Base-by-base conservation (phyloP, 2,329 filamentous ascomycete species). In the Penicillium oxalicum region DNA sequence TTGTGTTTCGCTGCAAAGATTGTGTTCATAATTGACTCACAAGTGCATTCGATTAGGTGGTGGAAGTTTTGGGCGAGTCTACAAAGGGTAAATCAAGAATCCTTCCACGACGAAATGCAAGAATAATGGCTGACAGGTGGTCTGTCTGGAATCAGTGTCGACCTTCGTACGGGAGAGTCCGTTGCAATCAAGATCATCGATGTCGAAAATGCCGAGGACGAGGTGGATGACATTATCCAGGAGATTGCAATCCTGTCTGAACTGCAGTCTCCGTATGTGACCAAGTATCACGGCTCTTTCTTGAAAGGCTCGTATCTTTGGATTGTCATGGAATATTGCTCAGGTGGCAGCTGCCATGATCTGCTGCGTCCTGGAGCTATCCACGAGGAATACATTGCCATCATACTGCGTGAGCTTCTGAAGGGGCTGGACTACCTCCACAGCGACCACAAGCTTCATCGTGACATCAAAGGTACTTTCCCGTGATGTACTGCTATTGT, bases 301-400 rank as follows among this genome's bases (percentile, higher is more conserved):
- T 83, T 95, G 59, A 95, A 95, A 65, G 93, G 91, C 25, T 93
- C 91, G 2, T 88, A 97, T 73, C 74, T 98, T 62, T 98, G 93
- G 93, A 98, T 98, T 61, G 90, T 97, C 68, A 98, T 98, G 93
- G 93, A 98, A 70, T 98, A 93, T 64, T 98, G 93, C 71, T 91
- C 91, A 1, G 93, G 93, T 24, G 93, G 93, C 4, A 97, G 91
- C 71, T 97, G 93, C 65, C 90, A 88, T 41, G 93, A 97, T 67
- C 75, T 98, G 53, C 87, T 98, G 85, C 95, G 95, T 73, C 90
- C 93, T 0, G 93, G 93, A 25, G 73, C 85, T 36, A 91, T 98
- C 52, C 82, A 85, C 18, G 93, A 98, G 72, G 90, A 95, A 59
- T 96, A 97, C 69, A 97, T 98, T 62, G 89, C 89, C 61, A 96